phyloP scores from a whole-genome alignment of 2,329 filamentous ascomycete species.

The Ceratocystis ficicola region DNA sequence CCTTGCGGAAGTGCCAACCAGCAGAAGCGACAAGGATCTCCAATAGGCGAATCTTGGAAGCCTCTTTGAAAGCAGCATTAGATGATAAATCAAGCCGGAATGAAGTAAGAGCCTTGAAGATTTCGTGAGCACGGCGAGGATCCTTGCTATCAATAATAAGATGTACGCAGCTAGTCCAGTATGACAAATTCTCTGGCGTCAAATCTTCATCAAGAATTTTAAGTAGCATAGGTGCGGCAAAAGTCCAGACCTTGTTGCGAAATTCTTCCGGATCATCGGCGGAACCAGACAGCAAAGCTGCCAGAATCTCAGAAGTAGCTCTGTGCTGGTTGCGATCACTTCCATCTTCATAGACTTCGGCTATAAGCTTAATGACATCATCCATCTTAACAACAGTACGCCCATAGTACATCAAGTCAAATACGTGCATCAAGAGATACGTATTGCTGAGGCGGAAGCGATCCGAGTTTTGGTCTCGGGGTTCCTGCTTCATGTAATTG shows the following conservation, averaged over 20 bases:
- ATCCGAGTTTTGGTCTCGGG: slow-evolving; percentile 67
- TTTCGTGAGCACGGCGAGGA: slow-evolving; percentile 72
- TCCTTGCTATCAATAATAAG: slow-evolving; percentile 81
- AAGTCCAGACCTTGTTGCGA: slow-evolving; percentile 70
- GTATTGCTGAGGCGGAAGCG: slow-evolving; percentile 82
- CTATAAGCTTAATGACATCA: slow-evolving; percentile 72
- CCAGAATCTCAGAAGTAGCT: slow-evolving; percentile 86
- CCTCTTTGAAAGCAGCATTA: slow-evolving; percentile 97
- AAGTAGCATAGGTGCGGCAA: slow-evolving; percentile 77
- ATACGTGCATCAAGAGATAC: slow-evolving; percentile 75
- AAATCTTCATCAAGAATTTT: slow-evolving; percentile 80
- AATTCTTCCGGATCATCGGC: slow-evolving; percentile 63
- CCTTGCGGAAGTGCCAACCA: slow-evolving; percentile 92
- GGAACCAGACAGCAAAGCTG: slow-evolving; percentile 68
- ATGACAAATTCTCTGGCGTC: slow-evolving; percentile 85
- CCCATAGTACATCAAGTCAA: slow-evolving; percentile 77
- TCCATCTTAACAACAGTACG: slow-evolving; percentile 68
- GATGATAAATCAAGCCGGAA: slow-evolving; percentile 90
- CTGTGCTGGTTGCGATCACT: slow-evolving; percentile 96
- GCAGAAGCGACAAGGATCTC: slow-evolving; percentile 77
- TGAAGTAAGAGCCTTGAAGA: slow-evolving; percentile 67
- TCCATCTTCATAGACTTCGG: slow-evolving; percentile 74
- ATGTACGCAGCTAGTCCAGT: slow-evolving; percentile 92
- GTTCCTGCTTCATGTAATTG: slow-evolving; percentile 90
- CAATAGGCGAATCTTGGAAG: slow-evolving; percentile 83